A percentile compares a stretch with the other conserved stretches of the same genome.
These are phyloP conservation scores for Scheffersomyces segobiensis DNA, from an alignment of 1,139 yeast genomes.

Conservation along the genomic window DNA sequence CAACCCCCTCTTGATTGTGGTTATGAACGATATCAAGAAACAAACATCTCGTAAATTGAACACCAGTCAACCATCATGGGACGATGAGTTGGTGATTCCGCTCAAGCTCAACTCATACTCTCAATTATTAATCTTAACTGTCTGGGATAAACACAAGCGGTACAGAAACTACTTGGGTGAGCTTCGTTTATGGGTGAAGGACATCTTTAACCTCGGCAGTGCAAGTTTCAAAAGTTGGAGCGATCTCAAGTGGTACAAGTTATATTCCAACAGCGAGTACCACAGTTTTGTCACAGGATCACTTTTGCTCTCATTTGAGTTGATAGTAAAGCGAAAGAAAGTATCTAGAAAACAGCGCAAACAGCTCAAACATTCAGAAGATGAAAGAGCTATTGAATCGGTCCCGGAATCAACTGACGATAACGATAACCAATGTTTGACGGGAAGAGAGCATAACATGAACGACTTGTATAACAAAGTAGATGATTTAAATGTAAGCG, in stretches of 20 bases:
- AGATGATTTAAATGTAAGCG: slow-evolving; percentile 13
- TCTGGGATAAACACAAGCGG: slow-evolving; percentile 51
- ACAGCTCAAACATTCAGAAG: slow-evolving; percentile 6
- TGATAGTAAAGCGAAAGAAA: slow-evolving; percentile 28
- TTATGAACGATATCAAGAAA: slow-evolving; percentile 30
- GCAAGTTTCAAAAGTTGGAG: slow-evolving; percentile 20
- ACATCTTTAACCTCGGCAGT: slow-evolving; percentile 31
- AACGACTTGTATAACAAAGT: slow-evolving; percentile 10
- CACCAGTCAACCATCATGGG: slow-evolving; percentile 49
- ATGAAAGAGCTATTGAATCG: slow-evolving; percentile 4
- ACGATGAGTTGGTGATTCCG: slow-evolving; percentile 35
- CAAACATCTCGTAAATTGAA: slow-evolving; percentile 36
- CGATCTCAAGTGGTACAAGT: slow-evolving; percentile 50
- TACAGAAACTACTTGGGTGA: slow-evolving; percentile 59
- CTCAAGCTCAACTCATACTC: slow-evolving; percentile 29
- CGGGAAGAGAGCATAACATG: neutral
- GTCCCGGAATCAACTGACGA: neutral
- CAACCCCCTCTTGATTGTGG: slow-evolving; percentile 40
- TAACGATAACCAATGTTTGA: neutral
- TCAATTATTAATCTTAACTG: slow-evolving; percentile 33
- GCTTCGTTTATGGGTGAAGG: slow-evolving; percentile 44
- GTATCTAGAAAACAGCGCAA: slow-evolving; percentile 6
- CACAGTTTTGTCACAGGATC: slow-evolving; percentile 61
- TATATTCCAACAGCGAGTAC: slow-evolving; percentile 47
- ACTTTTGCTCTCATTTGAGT: slow-evolving; percentile 49